Evolutionary conservation across 1,139 yeast species (phyloP).

Genomic region (Geotrichum cucujoidarum): DNA sequence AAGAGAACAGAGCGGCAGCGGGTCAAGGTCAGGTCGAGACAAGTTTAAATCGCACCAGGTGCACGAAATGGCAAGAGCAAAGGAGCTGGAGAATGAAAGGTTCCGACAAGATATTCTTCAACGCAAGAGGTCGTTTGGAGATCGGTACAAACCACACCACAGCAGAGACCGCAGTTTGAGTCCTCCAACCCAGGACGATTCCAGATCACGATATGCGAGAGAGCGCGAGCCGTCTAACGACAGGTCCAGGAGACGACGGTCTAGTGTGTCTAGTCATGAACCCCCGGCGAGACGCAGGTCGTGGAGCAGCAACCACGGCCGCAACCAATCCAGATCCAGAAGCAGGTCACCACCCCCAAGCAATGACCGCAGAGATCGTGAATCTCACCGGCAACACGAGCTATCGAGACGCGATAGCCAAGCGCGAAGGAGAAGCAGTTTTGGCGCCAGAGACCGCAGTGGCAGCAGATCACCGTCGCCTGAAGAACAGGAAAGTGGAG

Average conservation of each 20-base stretch:
- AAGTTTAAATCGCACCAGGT: constrained; percentile 21
- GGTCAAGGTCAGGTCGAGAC: neutral
- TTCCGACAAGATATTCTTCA: constrained; percentile 20
- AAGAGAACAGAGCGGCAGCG: neutral
- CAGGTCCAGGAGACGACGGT: constrained; percentile 1
- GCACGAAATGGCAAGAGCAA: constrained; percentile 24
- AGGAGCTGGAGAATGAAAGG: constrained; percentile 24
- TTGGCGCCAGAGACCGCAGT: neutral
- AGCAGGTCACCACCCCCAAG: neutral
- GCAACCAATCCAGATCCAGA: neutral
- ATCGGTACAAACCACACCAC: too few relatives aligned
- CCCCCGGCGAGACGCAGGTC: too few relatives aligned
- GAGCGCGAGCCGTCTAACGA: neutral
- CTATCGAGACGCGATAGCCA: neutral
- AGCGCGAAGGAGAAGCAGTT: constrained; percentile 1
- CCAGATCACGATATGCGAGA: neutral
- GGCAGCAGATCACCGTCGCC: constrained; percentile 8
- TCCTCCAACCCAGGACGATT: constrained; percentile 1
- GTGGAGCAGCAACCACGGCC: too few relatives aligned
- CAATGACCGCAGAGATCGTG: neutral
- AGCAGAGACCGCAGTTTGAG: constrained; percentile 17
- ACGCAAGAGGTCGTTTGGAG: neutral
- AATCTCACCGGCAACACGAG: neutral
- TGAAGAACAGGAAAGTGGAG: neutral
- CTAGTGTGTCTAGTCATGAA: neutral